Conservation (phyloP, 371 early-diverging fungal genomes). For the Amoeboaphelidium protococcarum region DNA sequence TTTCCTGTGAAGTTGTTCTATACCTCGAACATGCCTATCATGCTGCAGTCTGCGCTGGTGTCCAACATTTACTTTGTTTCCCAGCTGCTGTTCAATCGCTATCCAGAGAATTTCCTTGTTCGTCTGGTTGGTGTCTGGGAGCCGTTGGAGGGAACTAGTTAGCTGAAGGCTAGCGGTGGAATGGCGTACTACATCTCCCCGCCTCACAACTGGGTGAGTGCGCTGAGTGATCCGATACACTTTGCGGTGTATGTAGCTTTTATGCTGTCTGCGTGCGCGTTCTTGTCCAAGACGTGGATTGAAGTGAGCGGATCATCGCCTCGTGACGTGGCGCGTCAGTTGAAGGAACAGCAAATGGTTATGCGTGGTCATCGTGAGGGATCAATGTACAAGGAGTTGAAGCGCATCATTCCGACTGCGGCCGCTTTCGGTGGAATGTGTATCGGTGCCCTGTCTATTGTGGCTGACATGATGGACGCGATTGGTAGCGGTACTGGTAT, state of each 20-base stretch:
- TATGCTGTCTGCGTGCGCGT: slow-evolving; percentile 78
- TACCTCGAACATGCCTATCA: slow-evolving; percentile 99
- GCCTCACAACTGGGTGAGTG: slow-evolving; percentile 57
- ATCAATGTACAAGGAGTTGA: slow-evolving; percentile 92
- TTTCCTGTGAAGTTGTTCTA: slow-evolving; percentile 99
- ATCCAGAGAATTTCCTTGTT: slow-evolving; percentile 81
- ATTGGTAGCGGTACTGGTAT: slow-evolving; percentile 99
- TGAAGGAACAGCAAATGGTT: slow-evolving; percentile 93
- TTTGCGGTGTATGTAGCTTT: slow-evolving; percentile 76
- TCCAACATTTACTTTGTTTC: slow-evolving; percentile 89
- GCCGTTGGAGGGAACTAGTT: slow-evolving; percentile 45
- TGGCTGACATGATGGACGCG: slow-evolving; percentile 65
- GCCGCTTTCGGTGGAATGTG: slow-evolving; percentile 77
- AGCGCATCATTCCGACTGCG: slow-evolving; percentile 89
- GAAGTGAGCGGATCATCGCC: slow-evolving; percentile 95
- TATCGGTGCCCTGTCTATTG: slow-evolving; percentile 77
- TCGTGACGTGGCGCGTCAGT: slow-evolving; percentile 82
- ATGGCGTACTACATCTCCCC: slow-evolving; percentile 95
- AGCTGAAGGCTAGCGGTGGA: slow-evolving; percentile 73
- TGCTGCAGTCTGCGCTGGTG: slow-evolving; percentile 92
- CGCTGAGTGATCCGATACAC: slow-evolving; percentile 66
- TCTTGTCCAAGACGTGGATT: slow-evolving; percentile 95
- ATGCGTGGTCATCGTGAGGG: slow-evolving; percentile 79
- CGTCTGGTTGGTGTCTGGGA: slow-evolving; percentile 94
- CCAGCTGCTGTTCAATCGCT: slow-evolving; percentile 80